Evolutionary conservation across 352 stramenopile genomes (phyloP).

Genomic region (Phytophthora megakarya): DNA sequence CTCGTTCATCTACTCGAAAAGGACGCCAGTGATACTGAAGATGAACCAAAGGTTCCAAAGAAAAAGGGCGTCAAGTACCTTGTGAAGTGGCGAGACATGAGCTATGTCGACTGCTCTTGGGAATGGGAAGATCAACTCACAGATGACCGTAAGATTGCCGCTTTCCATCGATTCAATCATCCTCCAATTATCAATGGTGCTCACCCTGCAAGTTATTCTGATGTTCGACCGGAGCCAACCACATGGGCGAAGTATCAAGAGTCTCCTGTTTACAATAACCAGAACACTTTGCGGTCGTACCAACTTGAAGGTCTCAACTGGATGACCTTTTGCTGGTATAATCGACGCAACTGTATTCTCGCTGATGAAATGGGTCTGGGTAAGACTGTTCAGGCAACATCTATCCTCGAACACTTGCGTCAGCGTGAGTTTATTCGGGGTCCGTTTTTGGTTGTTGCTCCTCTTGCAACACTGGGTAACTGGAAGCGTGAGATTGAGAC

Average conservation of each 20-base stretch:
- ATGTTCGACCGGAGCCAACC: constrained; percentile 75
- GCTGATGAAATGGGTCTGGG: constrained; percentile 91
- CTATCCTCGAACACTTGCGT: constrained; percentile 95
- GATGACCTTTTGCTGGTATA: constrained; percentile 98
- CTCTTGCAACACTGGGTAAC: constrained; percentile 97
- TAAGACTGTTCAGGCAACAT: constrained; percentile 92
- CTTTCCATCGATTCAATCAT: constrained; percentile 87
- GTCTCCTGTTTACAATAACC: constrained; percentile 92
- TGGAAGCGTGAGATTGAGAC: constrained; percentile 99
- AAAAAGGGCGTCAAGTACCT: constrained; percentile 91
- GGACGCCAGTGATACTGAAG: constrained; percentile 49
- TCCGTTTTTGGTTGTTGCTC: constrained; percentile 98
- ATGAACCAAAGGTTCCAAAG: constrained; percentile 49
- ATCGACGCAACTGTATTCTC: constrained; percentile 93
- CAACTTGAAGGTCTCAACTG: constrained; percentile 99
- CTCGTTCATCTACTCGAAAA: constrained; percentile 40
- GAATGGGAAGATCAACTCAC: constrained; percentile 91
- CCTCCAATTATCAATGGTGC: constrained; percentile 84
- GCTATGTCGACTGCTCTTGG: constrained; percentile 90
- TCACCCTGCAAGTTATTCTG: constrained; percentile 80
- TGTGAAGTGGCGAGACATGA: constrained; percentile 92
- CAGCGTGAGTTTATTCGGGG: constrained; percentile 91
- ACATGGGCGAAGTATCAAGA: constrained; percentile 90
- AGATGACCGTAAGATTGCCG: constrained; percentile 89
- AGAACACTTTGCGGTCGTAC: constrained; percentile 96